Evolutionary conservation across 225 moss, liverwort and hornwort species (phyloP), one percentile per base, ranked within the genome.

Genomic region (Thuidium tamariscinum): DNA sequence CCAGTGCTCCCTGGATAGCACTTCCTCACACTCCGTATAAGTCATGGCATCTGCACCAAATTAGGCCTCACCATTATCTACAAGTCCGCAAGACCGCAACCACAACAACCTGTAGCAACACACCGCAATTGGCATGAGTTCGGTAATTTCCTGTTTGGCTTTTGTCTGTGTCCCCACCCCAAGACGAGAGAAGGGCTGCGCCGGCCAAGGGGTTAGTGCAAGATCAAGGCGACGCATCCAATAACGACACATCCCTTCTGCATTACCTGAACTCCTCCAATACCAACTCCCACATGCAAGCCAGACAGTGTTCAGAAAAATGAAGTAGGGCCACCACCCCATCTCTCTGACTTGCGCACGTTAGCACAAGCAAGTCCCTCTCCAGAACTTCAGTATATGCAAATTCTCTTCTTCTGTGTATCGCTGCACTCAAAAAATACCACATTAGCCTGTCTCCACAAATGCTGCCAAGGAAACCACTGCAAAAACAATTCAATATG

Each of bases 391-490:
- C 77, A 99, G 71, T 57, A 97, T 95, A 70, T 95, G 96, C 87
- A 99, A 81, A 89, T 96, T 97, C 89, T 99, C 99, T 90, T 99
- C 99, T 87, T 99, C 99, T 10, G 99, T 99, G 44, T 94, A 95
- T 81, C 99, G 96, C 96, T 99, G 97, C 89, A 88, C 80, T 85
- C 86, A 72, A 68, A 68, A 56, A 83, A 64, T 55, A 85, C 60
- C 84, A 44, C 29, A 70, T 79, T 80, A 59, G 23, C 25, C 59
- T 37, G 74, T 65, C 77, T 51, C 44, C 73, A 44, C 48, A 41
- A 48, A 74, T 49, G 69, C 62, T 69, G 82, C 52, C 67, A 85
- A 77, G 36, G 17, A 74, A 74, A 70, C 13, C 84, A 77, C 76
- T 36, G 17, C 57, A 2, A 56, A 75, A 79, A 44, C 21, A 39